phyloP scores from a whole-genome alignment of 164 flowering plant species.

The Liquidambar formosana region DNA sequence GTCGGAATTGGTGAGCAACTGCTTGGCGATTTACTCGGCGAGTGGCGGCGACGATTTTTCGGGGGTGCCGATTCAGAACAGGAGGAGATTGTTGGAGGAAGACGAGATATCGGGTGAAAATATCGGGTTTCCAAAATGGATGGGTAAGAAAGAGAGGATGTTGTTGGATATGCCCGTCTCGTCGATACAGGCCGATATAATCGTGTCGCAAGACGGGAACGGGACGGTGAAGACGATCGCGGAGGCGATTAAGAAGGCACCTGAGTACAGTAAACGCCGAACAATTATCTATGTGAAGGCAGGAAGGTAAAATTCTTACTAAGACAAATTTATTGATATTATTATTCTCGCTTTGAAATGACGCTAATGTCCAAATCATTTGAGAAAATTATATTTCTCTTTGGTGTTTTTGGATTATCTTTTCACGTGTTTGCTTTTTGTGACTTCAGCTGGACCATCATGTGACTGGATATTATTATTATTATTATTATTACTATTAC shows the following conservation, averaged over 20 bases:
- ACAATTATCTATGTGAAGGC: conserved; percentile 76
- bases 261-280: conserved; percentile 54
- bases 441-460: background rate
- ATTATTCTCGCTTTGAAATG: no score
- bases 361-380: no score
- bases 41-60: conserved; percentile 45
- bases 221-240: conserved; percentile 66
- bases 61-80: conserved; percentile 76
- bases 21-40: conserved; percentile 63
- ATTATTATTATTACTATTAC: no score
- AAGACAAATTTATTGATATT: no score
- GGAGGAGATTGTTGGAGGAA: conserved; percentile 41
- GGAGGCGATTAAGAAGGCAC: conserved; percentile 80
- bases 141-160: conserved; percentile 48
- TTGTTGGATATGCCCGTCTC: conserved; percentile 46
- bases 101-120: conserved; percentile 7
- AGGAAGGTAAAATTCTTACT: conserved; percentile 69
- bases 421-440: background rate
- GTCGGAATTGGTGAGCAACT: conserved; percentile 64
- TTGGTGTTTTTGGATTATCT: no score
- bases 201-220: conserved; percentile 70
- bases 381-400: no score
- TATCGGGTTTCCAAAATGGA: conserved; percentile 55
- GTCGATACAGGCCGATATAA: conserved; percentile 55
- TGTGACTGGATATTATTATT: no score